phyloP scores from a whole-genome alignment of 129 eudicot genomes.

The Flaveria brownii region DNA sequence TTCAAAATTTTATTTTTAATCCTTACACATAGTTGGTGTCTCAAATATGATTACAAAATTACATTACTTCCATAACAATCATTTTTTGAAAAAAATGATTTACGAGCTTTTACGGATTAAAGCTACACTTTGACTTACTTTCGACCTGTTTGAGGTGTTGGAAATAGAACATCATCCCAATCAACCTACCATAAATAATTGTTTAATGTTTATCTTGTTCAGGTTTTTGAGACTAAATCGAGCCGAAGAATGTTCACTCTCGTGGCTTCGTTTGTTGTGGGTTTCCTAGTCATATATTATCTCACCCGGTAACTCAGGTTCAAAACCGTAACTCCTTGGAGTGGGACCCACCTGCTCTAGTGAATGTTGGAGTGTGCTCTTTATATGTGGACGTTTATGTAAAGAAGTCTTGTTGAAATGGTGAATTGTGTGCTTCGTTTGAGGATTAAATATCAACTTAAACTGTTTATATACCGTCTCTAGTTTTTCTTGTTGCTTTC shows the following conservation, averaged over 20 bases:
- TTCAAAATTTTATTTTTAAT: background rate
- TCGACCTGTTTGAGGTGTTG: background rate
- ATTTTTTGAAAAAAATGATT: background rate
- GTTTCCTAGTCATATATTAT: constrained; percentile 73
- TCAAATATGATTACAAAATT: background rate
- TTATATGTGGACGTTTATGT: constrained; percentile 30
- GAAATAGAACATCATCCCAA: background rate
- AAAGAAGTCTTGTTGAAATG: constrained; percentile 30
- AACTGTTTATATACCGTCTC: constrained; percentile 10
- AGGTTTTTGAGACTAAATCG: constrained; percentile 98
- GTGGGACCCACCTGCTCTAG: background rate
- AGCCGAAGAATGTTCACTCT: constrained; percentile 77
- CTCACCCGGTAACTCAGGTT: constrained; percentile 59
- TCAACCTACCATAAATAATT: background rate
- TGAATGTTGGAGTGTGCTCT: constrained; percentile 21
- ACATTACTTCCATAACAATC: background rate
- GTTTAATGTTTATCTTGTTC: background rate
- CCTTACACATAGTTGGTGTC: background rate
- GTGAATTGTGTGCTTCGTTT: constrained; percentile 16
- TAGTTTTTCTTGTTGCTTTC: background rate
- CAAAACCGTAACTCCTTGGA: background rate
- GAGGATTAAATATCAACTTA: background rate
- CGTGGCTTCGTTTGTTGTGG: constrained; percentile 79
- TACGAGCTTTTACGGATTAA: background rate
- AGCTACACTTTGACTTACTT: background rate